phyloP scores from a whole-genome alignment of 202 grass and related monocot genomes.

The Saccharum hybrid region DNA sequence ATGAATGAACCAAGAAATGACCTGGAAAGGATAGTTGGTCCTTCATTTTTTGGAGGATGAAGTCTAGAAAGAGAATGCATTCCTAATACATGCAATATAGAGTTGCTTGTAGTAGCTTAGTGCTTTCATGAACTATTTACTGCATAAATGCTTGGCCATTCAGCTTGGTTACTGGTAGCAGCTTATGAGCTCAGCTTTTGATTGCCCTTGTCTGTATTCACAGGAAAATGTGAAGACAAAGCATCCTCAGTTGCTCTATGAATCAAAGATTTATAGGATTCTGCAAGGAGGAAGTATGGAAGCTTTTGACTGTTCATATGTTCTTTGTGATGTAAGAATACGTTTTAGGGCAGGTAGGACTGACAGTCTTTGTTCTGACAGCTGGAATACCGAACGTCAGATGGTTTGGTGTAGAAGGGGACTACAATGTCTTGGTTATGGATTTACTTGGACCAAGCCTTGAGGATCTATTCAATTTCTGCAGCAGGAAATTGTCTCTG shows the following conservation, averaged over 20 bases:
- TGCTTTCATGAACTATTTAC: not conserved
- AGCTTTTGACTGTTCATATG: slow-evolving; percentile 8
- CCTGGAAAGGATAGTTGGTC: not conserved
- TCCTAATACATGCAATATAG: not conserved
- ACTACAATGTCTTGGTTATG: slow-evolving; percentile 99
- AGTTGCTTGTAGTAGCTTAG: not conserved
- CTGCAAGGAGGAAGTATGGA: slow-evolving; percentile 92
- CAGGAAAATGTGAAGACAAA: slow-evolving; percentile 99
- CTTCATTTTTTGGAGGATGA: not conserved
- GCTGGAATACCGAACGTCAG: slow-evolving; percentile 89
- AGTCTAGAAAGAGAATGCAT: slow-evolving; percentile 1
- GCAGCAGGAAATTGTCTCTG: slow-evolving; percentile 90
- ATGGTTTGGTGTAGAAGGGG: slow-evolving; percentile 98
- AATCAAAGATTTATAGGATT: slow-evolving; percentile 95
- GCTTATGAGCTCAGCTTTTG: slow-evolving; percentile 27
- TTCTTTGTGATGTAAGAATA: slow-evolving; percentile 29
- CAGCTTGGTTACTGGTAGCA: slow-evolving; percentile 16
- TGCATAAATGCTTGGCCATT: slow-evolving; percentile 2
- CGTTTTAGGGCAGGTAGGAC: slow-evolving; percentile 9
- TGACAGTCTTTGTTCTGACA: slow-evolving; percentile 60
- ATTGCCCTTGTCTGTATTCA: slow-evolving; percentile 40
- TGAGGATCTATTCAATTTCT: slow-evolving; percentile 98
- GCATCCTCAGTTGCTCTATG: slow-evolving; percentile 93
- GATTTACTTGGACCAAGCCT: slow-evolving; percentile 94
- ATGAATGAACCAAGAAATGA: not conserved